Conservation (phyloP, 2,329 filamentous ascomycete genomes). For the Metarhizium brunneum region DNA sequence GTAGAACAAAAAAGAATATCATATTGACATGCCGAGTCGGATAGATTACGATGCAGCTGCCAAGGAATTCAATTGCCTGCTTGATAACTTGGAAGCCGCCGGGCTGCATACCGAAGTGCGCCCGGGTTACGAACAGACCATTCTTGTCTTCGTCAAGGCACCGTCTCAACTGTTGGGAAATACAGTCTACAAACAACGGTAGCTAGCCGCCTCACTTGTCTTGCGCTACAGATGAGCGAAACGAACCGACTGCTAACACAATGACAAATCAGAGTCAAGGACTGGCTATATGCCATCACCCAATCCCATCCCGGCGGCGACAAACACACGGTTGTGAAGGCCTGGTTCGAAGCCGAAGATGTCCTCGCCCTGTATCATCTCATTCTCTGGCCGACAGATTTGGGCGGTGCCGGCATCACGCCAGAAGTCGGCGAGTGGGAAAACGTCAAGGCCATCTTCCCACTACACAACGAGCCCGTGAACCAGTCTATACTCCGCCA, state of each 20-base stretch:
- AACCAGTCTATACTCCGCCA: constrained; percentile 50
- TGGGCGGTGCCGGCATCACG: constrained; percentile 55
- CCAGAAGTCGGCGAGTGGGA: constrained; percentile 49
- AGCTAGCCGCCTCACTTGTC: not conserved
- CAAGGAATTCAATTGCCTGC: constrained; percentile 32
- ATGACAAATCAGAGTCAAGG: constrained; percentile 47
- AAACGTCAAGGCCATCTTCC: constrained; percentile 51
- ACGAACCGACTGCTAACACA: not conserved
- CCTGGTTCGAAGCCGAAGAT: constrained; percentile 52
- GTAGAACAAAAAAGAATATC: not conserved
- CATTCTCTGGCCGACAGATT: constrained; percentile 45
- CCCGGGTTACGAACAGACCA: constrained; percentile 55
- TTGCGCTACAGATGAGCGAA: not conserved
- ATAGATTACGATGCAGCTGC: constrained; percentile 24
- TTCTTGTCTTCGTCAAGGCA: constrained; percentile 58
- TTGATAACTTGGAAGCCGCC: constrained; percentile 49
- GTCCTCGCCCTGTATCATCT: constrained; percentile 63
- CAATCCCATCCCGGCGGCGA: constrained; percentile 50
- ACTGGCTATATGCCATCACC: constrained; percentile 65
- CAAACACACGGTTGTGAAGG: constrained; percentile 43
- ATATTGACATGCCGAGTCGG: not conserved
- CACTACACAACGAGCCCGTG: constrained; percentile 47
- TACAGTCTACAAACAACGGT: constrained; percentile 60
- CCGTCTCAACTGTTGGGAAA: constrained; percentile 54
- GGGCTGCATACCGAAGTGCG: constrained; percentile 65